Conservation (phyloP, 345 rosid genomes). For the Eutrema yunnanense region DNA sequence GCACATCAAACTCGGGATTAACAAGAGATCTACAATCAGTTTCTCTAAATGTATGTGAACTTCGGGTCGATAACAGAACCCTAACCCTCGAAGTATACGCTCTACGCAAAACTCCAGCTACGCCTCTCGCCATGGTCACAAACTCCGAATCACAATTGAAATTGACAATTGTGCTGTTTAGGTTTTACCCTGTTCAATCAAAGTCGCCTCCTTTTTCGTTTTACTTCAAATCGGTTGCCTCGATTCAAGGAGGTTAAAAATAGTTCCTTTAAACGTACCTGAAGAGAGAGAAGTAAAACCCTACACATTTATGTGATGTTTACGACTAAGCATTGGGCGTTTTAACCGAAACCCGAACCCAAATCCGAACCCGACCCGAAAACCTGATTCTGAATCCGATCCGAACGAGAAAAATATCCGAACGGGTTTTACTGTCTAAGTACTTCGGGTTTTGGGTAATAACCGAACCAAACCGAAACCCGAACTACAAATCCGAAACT, state of each 20-base stretch:
- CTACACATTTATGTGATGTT: no score
- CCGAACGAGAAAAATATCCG: no score
- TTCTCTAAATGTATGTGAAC: slow-evolving; percentile 36
- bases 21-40: slow-evolving; percentile 16
- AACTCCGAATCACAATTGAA: not conserved
- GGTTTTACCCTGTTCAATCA: not conserved
- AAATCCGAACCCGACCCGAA: no score
- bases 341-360: no score
- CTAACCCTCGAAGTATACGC: slow-evolving; percentile 32
- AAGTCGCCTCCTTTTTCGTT: slow-evolving; percentile 15
- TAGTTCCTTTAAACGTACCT: not conserved
- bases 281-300: not conserved
- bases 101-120: slow-evolving; percentile 42
- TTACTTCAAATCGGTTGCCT: not conserved
- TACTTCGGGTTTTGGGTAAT: no score
- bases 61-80: slow-evolving; percentile 21
- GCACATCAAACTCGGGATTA: slow-evolving; percentile 22
- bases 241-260: not conserved
- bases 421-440: no score
- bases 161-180: not conserved
- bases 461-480: no score
- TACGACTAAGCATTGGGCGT: no score
- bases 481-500: no score
- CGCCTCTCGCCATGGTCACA: slow-evolving; percentile 48
- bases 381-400: no score